Conservation (phyloP, 2,329 filamentous ascomycete genomes). For the Endoconidiophora laricicola region DNA sequence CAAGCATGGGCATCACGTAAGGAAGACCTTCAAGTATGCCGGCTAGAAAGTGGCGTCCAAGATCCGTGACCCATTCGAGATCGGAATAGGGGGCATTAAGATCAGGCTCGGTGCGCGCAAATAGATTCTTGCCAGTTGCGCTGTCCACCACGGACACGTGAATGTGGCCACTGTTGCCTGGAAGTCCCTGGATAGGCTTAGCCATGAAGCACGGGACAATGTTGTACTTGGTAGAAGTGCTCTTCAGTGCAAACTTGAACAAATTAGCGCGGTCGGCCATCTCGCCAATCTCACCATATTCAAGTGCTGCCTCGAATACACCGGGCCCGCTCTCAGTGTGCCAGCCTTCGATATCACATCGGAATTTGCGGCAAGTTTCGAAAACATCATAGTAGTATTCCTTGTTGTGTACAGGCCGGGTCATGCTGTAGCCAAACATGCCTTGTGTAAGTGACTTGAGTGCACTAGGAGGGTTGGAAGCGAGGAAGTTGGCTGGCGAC, state of each 20-base stretch:
- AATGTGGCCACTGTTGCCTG: conserved; percentile 91
- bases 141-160: conserved; percentile 77
- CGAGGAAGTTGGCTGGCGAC: conserved; percentile 58
- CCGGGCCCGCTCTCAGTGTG: conserved; percentile 88
- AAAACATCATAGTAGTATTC: conserved; percentile 86
- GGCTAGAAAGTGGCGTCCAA: conserved; percentile 85
- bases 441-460: conserved; percentile 73
- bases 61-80: conserved; percentile 63
- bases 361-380: conserved; percentile 60
- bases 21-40: conserved; percentile 78
- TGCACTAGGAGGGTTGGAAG: conserved; percentile 53
- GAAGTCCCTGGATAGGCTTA: conserved; percentile 78
- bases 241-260: conserved; percentile 87
- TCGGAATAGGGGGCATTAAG: conserved; percentile 56
- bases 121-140: conserved; percentile 62
- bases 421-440: conserved; percentile 92
- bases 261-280: conserved; percentile 87
- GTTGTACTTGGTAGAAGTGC: conserved; percentile 67
- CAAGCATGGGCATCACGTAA: conserved; percentile 88
- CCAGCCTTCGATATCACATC: conserved; percentile 79
- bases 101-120: conserved; percentile 58
- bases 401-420: conserved; percentile 72
- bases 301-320: conserved; percentile 87
- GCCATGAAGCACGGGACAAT: conserved; percentile 99
- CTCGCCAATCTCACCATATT: conserved; percentile 70